Percentiles rank a stretch among this genome's conserved stretches.
phyloP scores from a whole-genome alignment of 2,329 filamentous ascomycete species.

The Hymenoscyphus infarciens region DNA sequence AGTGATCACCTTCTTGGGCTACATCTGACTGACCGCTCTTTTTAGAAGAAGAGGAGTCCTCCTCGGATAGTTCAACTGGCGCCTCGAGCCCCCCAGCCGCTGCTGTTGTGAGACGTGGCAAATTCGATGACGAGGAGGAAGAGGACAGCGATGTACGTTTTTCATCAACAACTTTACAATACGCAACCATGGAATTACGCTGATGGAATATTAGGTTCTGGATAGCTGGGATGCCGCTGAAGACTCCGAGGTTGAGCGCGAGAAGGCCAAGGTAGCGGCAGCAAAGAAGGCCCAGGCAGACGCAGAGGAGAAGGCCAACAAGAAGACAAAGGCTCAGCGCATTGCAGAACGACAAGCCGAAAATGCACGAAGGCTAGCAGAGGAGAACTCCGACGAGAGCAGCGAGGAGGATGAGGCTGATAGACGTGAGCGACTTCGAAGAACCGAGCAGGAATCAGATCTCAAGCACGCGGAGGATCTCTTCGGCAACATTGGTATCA shows the following conservation, averaged over 20 bases:
- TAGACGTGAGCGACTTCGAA: conserved; percentile 69
- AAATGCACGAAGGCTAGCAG: conserved; percentile 49
- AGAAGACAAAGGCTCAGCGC: conserved; percentile 85
- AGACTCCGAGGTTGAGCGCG: conserved; percentile 93
- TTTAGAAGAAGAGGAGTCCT: conserved; percentile 45
- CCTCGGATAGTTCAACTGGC: conserved; percentile 43
- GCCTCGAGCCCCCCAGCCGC: conserved; percentile 30
- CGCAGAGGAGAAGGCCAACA: conserved; percentile 80
- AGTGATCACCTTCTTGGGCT: conserved; percentile 22
- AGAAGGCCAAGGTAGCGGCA: conserved; percentile 84
- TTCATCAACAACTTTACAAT: conserved; percentile 5
- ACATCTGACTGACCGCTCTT: conserved; percentile 32
- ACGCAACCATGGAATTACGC: not conserved
- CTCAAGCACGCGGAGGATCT: conserved; percentile 87
- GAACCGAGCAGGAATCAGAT: conserved; percentile 82
- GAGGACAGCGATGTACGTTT: conserved; percentile 70
- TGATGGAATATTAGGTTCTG: conserved; percentile 48
- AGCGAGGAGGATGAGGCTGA: conserved; percentile 70
- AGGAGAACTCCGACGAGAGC: conserved; percentile 54
- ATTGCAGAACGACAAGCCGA: conserved; percentile 74
- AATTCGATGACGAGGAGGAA: conserved; percentile 91
- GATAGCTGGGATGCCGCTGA: conserved; percentile 97
- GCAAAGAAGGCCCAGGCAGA: conserved; percentile 88
- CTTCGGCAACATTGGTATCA: conserved; percentile 71
- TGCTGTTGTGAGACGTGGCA: conserved; percentile 40